Percentiles rank a stretch among this genome's conserved stretches.
phyloP scores from a whole-genome alignment of 306 rosid species.

The Fagus sylvatica region DNA sequence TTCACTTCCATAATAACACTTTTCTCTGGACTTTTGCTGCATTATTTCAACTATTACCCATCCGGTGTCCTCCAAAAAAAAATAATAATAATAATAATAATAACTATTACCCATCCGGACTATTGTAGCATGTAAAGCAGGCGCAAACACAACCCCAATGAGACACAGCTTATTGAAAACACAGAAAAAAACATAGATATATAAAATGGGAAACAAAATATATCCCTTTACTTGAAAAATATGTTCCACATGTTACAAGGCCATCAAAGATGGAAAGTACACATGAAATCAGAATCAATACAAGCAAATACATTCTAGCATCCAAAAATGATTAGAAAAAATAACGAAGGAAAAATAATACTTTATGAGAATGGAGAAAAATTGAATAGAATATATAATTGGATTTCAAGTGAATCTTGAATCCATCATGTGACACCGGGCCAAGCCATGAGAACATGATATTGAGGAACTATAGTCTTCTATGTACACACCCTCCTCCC shows the following conservation, averaged over 20 bases:
- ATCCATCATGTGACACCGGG: constrained; percentile 31
- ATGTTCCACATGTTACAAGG: constrained; percentile 27
- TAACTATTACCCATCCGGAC: no score
- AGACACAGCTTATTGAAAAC: background rate
- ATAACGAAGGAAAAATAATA: background rate
- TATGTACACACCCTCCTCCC: constrained; percentile 62
- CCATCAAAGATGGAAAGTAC: constrained; percentile 32
- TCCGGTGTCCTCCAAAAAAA: no score
- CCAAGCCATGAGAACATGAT: constrained; percentile 36
- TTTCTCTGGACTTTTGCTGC: no score
- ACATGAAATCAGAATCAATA: constrained; percentile 32
- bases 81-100: no score
- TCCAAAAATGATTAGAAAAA: constrained; percentile 45
- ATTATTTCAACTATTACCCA: no score
- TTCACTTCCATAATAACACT: no score
- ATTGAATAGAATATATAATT: constrained; percentile 37
- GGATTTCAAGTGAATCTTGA: constrained; percentile 41
- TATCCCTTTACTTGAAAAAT: constrained; percentile 23
- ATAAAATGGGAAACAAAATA: constrained; percentile 1
- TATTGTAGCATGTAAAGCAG: no score
- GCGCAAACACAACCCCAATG: no score
- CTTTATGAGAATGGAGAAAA: constrained; percentile 10
- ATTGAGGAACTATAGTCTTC: constrained; percentile 49
- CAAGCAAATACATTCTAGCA: constrained; percentile 37
- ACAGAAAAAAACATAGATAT: background rate